Base-by-base conservation (phyloP, 2,329 filamentous ascomycete genomes). In the Diaporthe sp. region DNA sequence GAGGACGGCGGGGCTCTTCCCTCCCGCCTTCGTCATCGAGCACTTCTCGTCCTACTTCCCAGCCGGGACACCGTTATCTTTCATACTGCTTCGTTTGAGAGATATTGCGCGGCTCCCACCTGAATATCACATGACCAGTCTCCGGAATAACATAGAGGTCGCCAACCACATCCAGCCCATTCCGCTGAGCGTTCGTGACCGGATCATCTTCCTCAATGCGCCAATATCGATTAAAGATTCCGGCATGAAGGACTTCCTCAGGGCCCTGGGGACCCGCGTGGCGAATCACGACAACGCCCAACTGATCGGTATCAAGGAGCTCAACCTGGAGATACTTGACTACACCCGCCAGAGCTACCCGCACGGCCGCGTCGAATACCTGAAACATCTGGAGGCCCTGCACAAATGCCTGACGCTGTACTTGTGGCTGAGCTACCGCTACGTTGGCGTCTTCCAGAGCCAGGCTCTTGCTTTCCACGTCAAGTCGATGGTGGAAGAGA, bases 391-490 rank as follows among this genome's bases (percentile, higher is more conserved):
- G 28, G 97, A 99, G 83, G 83, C 86, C 4, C 88, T 99, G 22
- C 97, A 99, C 85, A 94, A 94, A 80, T 88, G 91, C 39, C 86
- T 99, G 51, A 95, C 96, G 60, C 86, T 96, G 63, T 99, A 98
- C 82, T 88, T 98, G 2, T 99, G 97, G 97, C 88, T 99, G 22
- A 96, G 94, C 79, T 98, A 96, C 84, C 93, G 96, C 9, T 98
- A 96, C 83, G 88, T 92, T 4, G 94, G 94, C 67, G 89, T 97
- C 70, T 98, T 98, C 83, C 90, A 87, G 8, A 94, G 93, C 78
- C 91, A 96, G 79, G 87, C 87, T 0, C 87, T 98, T 58, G 95
- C 95, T 0, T 93, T 94, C 78, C 92, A 98, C 81, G 91, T 95
- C 67, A 98, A 98, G 81, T 84, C 85, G 9, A 82, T 97, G 68